Evolutionary conservation across 176 grass and related monocot genomes (phyloP).

Genomic region (Triticum timopheevii): DNA sequence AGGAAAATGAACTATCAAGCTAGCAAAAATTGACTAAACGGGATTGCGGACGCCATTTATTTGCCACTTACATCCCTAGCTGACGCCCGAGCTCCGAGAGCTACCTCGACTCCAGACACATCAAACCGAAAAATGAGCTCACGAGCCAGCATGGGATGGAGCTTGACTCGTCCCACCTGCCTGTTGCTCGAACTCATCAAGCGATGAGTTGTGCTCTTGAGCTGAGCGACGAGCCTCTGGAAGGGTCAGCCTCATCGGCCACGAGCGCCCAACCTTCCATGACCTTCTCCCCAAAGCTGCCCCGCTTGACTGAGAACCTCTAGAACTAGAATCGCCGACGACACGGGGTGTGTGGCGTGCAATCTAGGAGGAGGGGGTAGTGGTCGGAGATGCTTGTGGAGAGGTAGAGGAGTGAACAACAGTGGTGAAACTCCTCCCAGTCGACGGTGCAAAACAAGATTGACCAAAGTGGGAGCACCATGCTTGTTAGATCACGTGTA

Average conservation of each 20-base stretch:
- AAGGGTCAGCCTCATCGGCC: not conserved
- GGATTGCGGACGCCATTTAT: too few relatives aligned
- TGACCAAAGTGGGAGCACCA: not conserved
- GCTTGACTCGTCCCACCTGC: not conserved
- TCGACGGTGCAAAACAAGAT: not conserved
- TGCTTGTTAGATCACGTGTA: not conserved
- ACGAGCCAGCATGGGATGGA: not conserved
- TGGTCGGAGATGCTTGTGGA: not conserved
- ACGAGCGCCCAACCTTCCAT: not conserved
- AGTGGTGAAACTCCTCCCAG: not conserved
- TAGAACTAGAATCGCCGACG: not conserved
- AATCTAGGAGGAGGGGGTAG: not conserved
- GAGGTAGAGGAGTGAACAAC: not conserved
- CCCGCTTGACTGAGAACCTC: not conserved
- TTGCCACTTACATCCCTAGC: too few relatives aligned
- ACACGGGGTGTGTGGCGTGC: not conserved
- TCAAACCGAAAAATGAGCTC: not conserved
- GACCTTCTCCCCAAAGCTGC: not conserved
- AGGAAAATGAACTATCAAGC: too few relatives aligned
- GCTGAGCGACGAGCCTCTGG: not conserved
- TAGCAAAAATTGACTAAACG: too few relatives aligned
- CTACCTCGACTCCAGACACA: not conserved
- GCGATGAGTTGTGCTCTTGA: not conserved
- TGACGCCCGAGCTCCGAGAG: not conserved
- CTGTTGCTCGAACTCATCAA: not conserved